Percentiles rank a stretch among this genome's conserved stretches.
These are phyloP conservation scores for Gomphus sp. DNA, from an alignment of 1,284 basidiomycete species.

Conservation along the genomic window DNA sequence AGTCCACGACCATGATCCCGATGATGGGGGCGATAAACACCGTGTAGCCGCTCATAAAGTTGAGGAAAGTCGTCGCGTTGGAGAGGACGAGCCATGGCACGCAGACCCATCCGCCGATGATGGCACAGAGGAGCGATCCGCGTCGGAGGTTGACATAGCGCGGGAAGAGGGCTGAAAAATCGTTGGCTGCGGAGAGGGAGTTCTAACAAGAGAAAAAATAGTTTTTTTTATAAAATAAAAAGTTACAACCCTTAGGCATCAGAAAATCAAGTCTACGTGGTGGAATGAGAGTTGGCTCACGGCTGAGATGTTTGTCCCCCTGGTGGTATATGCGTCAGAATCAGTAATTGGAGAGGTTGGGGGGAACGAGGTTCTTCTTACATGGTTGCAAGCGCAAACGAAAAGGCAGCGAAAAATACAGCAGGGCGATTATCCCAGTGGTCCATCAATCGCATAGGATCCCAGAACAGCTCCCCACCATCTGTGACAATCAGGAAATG, in stretches of 20 bases:
- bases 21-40: slow-evolving; percentile 21
- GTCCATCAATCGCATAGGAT: slow-evolving; percentile 47
- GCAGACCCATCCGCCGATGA: slow-evolving; percentile 60
- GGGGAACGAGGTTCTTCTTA: neutral
- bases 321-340: neutral
- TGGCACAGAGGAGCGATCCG: slow-evolving; percentile 64
- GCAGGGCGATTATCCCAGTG: slow-evolving; percentile 70
- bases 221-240: neutral
- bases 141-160: slow-evolving; percentile 68
- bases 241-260: neutral
- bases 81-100: slow-evolving; percentile 53
- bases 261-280: neutral
- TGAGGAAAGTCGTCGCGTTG: slow-evolving; percentile 34
- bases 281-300: slow-evolving; percentile 22
- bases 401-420: slow-evolving; percentile 66
- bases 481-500: slow-evolving; percentile 1
- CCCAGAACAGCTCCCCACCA: slow-evolving; percentile 34
- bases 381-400: slow-evolving; percentile 58
- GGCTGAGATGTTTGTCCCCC: slow-evolving; percentile 66
- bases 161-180: slow-evolving; percentile 61
- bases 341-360: neutral
- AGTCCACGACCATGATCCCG: slow-evolving; percentile 19
- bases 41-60: slow-evolving; percentile 28
- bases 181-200: slow-evolving; percentile 69
- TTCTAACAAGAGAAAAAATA: slow-evolving; percentile 24